Percentiles rank a stretch among this genome's conserved stretches.
These are phyloP conservation scores for Plasmodium fragile DNA, from an alignment of 169 alveolate species.

Conservation along the genomic window DNA sequence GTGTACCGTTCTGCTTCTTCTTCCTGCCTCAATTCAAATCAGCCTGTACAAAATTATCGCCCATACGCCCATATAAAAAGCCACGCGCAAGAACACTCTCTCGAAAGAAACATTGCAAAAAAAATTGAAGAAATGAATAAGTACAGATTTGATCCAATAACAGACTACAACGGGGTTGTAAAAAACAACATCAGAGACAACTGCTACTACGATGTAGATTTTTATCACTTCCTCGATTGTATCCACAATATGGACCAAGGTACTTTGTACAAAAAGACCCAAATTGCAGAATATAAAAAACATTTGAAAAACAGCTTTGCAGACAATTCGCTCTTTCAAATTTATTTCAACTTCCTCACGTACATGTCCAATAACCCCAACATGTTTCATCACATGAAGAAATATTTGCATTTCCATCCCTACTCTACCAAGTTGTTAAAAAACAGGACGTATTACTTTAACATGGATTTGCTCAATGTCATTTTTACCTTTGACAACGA, in stretches of 20 bases:
- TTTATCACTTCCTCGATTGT: slow-evolving; percentile 33
- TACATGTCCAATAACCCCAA: slow-evolving; percentile 53
- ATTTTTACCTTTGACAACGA: slow-evolving; percentile 55
- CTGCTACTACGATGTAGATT: slow-evolving; percentile 32
- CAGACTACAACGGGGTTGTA: slow-evolving; percentile 51
- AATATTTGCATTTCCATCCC: slow-evolving; percentile 59
- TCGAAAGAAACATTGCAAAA: not conserved
- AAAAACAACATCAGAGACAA: slow-evolving; percentile 50
- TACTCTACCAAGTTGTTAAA: slow-evolving; percentile 32
- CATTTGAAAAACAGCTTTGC: not conserved
- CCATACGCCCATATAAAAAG: not conserved
- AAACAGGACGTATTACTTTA: slow-evolving; percentile 32
- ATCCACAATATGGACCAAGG: not conserved
- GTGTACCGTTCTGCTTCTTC: not conserved
- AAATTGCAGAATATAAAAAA: not conserved
- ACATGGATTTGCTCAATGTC: slow-evolving; percentile 47
- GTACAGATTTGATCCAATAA: slow-evolving; percentile 31
- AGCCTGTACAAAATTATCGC: not conserved
- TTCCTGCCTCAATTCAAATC: not conserved
- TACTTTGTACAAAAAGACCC: not conserved
- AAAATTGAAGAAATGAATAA: slow-evolving; percentile 35
- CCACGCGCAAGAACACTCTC: not conserved
- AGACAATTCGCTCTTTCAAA: slow-evolving; percentile 23
- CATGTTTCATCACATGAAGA: slow-evolving; percentile 45
- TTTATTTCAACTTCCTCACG: slow-evolving; percentile 48